Percentiles rank a stretch among this genome's conserved stretches.
phyloP scores from a whole-genome alignment of 352 stramenopile species.

The Pythium graminicola region DNA sequence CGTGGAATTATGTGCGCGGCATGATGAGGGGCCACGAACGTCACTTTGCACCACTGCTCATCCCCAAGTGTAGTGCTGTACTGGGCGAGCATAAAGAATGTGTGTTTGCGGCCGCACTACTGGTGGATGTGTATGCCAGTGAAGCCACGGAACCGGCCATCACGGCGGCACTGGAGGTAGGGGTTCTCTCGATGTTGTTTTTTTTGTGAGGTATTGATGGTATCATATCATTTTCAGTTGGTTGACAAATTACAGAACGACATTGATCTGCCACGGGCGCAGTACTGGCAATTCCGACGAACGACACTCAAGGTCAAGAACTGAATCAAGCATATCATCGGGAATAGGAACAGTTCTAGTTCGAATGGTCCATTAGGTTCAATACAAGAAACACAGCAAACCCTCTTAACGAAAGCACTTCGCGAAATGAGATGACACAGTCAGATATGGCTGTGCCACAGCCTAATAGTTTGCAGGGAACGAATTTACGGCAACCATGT shows the following conservation, averaged over 20 bases:
- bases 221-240: constrained; percentile 27
- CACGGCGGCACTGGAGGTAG: constrained; percentile 32
- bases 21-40: constrained; percentile 47
- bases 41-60: constrained; percentile 34
- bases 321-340: background rate
- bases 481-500: constrained; percentile 73
- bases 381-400: constrained; percentile 22
- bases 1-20: constrained; percentile 89
- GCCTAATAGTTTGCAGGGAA: constrained; percentile 43
- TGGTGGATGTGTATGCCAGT: constrained; percentile 66
- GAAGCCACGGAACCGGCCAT: constrained; percentile 40
- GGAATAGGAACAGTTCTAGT: background rate
- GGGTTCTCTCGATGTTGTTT: background rate
- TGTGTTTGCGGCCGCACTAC: constrained; percentile 59
- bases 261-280: constrained; percentile 58
- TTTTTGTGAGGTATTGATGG: background rate
- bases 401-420: no score
- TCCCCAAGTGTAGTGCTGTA: constrained; percentile 34
- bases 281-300: constrained; percentile 73
- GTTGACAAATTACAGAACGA: constrained; percentile 64
- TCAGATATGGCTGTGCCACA: no score
- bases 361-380: constrained; percentile 12
- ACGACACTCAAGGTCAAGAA: constrained; percentile 32
- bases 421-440: no score
- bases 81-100: constrained; percentile 42